Base-by-base conservation (phyloP, 2,329 filamentous ascomycete species). In the Colletotrichum karsti region DNA sequence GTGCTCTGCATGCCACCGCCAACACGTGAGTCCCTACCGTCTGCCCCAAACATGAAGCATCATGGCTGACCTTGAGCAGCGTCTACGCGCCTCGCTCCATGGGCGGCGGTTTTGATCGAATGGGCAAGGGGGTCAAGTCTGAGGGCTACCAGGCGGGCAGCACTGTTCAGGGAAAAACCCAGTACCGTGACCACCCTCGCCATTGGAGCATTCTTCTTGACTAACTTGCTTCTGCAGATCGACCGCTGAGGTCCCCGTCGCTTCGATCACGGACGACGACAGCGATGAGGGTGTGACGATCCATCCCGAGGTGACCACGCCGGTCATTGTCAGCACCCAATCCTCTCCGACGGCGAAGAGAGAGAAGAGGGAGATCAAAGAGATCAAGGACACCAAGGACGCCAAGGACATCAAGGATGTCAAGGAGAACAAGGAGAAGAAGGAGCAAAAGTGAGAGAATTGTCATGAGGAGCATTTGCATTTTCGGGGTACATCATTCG, bases 261-360 rank as follows among this genome's bases (percentile, higher is more conserved):
- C 33, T 15, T 59, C 61, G 61, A 79, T 82, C 62, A 77, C 78
- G 61, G 86, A 84, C 51, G 84, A 86, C 70, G 79, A 81, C 69
- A 84, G 79, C 66, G 85, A 87, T 70, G 86, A 89, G 73, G 84
- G 83, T 67, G 82, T 84, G 63, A 88, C 87, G n/a, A 82, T 88
- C 72, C 82, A 84, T 68, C 82, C 85, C 53, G 85, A 88, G 69
- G 82, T 82, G 62, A 81, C 81, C 57, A 77, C 81, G 61, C 55
- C 66, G 15, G 81, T 80, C 60, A 77, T 80, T 61, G 81, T 80
- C 70, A 84, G 82, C 74, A 80, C 82, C 71, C 79, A 83, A 70
- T 84, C 83, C 26, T 88, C 87, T 46, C 86, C 87, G 26, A 75
- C 78, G 13, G 73, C 77, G 65, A 85, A 85, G 72, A 77, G 79